phyloP scores from a whole-genome alignment of 116 monocot genomes.

The Dioscorea cayenensis region DNA sequence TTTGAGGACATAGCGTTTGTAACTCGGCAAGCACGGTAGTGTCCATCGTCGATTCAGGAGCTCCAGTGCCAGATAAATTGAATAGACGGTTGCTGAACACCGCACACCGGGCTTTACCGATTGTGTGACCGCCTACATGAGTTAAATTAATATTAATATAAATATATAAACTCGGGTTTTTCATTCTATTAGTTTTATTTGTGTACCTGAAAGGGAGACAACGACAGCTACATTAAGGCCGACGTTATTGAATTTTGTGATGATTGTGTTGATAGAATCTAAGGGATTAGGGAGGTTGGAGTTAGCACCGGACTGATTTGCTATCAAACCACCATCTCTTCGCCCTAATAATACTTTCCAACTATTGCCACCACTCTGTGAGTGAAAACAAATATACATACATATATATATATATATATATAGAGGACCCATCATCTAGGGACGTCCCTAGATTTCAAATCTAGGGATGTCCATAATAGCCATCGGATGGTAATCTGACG shows the following conservation, averaged over 20 bases:
- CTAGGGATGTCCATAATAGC: too few relatives aligned
- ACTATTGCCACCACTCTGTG: constrained; percentile 50
- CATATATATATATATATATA: too few relatives aligned
- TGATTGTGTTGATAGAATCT: constrained; percentile 28
- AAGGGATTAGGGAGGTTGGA: constrained; percentile 40
- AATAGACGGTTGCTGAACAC: constrained; percentile 48
- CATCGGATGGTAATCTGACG: too few relatives aligned
- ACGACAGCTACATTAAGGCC: constrained; percentile 54
- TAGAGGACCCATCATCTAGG: too few relatives aligned
- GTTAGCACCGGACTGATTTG: constrained; percentile 53
- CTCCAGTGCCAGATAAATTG: constrained; percentile 41
- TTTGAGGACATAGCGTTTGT: constrained; percentile 29
- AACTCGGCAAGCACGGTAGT: constrained; percentile 20
- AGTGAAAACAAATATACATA: background rate
- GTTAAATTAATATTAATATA: background rate
- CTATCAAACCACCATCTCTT: constrained; percentile 51
- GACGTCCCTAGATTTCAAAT: too few relatives aligned
- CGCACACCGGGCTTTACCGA: constrained; percentile 49
- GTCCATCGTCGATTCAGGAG: constrained; percentile 45
- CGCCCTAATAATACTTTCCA: constrained; percentile 54
- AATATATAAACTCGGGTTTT: background rate
- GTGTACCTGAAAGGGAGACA: constrained; percentile 50
- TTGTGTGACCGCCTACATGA: constrained; percentile 51
- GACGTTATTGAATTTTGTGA: constrained; percentile 37
- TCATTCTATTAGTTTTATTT: too few relatives aligned